phyloP scores from a whole-genome alignment of 202 grass and related monocot species.

The Saccharum hybrid region DNA sequence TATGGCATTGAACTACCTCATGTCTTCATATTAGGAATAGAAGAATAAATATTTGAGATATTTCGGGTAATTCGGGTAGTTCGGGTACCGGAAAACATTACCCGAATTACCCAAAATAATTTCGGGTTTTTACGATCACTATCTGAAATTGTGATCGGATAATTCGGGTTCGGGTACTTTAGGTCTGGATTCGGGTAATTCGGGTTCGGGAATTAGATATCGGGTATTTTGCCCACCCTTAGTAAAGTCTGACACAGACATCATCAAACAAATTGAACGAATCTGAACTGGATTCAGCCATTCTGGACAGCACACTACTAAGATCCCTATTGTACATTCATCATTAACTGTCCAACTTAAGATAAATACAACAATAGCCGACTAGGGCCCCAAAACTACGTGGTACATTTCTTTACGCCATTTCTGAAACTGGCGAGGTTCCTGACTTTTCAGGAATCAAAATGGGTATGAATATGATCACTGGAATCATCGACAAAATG shows the following conservation, averaged over 20 bases:
- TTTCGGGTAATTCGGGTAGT: no score
- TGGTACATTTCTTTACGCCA: constrained; percentile 51
- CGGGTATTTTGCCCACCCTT: no score
- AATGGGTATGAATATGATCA: constrained; percentile 8
- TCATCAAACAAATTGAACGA: constrained; percentile 19
- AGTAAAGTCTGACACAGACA: background rate
- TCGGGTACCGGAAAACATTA: no score
- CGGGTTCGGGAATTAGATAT: no score
- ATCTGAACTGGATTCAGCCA: constrained; percentile 38
- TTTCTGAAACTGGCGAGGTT: constrained; percentile 37
- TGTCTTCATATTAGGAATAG: no score
- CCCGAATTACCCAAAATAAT: no score
- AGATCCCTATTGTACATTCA: constrained; percentile 42
- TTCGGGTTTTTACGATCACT: no score
- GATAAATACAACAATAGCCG: background rate
- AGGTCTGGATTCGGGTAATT: no score
- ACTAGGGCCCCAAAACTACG: constrained; percentile 21
- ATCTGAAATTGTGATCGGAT: no score
- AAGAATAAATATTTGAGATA: no score
- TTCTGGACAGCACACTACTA: constrained; percentile 41
- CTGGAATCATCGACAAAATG: background rate
- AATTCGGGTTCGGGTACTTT: no score
- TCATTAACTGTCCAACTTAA: constrained; percentile 16
- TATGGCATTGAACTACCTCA: no score
- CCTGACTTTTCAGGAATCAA: constrained; percentile 65